A percentile compares a stretch with the other conserved stretches of the same genome.
phyloP scores from a whole-genome alignment of 78 protist species.

The Dictyostelium brefeldianum region DNA sequence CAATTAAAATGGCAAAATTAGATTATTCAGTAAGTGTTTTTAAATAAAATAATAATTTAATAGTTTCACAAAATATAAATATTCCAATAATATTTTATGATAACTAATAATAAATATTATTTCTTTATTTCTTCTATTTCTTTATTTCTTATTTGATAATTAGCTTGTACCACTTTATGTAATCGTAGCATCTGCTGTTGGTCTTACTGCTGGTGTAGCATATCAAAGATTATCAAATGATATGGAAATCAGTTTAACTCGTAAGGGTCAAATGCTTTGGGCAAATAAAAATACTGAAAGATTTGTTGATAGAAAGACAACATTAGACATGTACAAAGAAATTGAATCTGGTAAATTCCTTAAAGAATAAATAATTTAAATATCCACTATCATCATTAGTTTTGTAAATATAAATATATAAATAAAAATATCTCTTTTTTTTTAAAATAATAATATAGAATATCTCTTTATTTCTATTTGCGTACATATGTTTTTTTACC shows the following conservation, averaged over 20 bases:
- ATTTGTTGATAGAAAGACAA: conserved; percentile 28
- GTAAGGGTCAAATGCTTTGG: conserved; percentile 51
- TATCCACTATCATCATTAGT: no score
- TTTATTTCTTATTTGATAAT: neutral
- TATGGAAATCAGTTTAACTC: conserved; percentile 34
- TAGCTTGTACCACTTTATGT: conserved; percentile 22
- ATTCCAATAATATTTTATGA: neutral
- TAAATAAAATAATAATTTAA: neutral
- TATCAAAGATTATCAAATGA: conserved; percentile 38
- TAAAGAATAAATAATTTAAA: neutral
- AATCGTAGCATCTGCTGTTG: conserved; percentile 43
- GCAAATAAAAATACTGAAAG: conserved; percentile 19
- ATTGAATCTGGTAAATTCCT: conserved; percentile 39
- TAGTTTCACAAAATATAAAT: neutral
- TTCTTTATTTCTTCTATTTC: neutral
- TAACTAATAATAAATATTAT: neutral
- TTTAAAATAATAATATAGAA: no score
- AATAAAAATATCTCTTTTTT: no score
- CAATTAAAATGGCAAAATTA: neutral
- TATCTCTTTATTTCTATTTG: no score
- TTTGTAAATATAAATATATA: no score
- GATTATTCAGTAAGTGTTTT: conserved; percentile 28
- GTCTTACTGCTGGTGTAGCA: conserved; percentile 45
- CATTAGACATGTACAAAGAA: neutral
- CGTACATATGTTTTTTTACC: no score